These are phyloP conservation scores for Takashimella koratensis DNA, from an alignment of 1,284 basidiomycete species.

Conservation along the genomic window DNA sequence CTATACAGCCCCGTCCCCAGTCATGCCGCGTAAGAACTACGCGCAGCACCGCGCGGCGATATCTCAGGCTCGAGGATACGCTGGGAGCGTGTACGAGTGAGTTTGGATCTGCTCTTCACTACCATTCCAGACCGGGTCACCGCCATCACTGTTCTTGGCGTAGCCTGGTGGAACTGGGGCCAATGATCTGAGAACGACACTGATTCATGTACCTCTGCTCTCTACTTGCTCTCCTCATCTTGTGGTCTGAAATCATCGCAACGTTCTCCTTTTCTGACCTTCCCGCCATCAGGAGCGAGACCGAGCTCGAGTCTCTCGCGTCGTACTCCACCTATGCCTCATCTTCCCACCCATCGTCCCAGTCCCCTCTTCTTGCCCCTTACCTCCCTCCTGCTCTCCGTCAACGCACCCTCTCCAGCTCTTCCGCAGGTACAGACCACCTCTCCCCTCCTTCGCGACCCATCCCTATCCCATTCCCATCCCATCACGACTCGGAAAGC, in stretches of 20 bases:
- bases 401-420: constrained; percentile 1
- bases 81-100: neutral
- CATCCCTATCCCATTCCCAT: neutral
- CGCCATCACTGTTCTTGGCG: too few species aligned
- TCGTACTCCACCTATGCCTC: constrained; percentile 23
- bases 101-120: neutral
- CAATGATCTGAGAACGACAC: too few species aligned
- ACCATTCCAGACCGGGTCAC: neutral
- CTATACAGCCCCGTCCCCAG: neutral
- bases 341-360: neutral
- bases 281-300: constrained; percentile 22
- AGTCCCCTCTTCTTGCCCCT: neutral
- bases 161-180: too few species aligned
- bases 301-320: constrained; percentile 29
- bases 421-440: too few species aligned
- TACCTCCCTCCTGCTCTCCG: neutral
- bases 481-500: neutral
- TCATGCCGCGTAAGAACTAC: neutral
- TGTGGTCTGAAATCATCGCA: too few species aligned
- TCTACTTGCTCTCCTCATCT: too few species aligned
- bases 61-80: neutral
- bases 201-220: too few species aligned
- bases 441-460: constrained; percentile 1
- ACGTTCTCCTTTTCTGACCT: neutral
- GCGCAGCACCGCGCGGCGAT: neutral